These are phyloP conservation scores for Ophiocordyceps camponoti-leonardi DNA, from an alignment of 2,329 filamentous ascomycete genomes.

Conservation along the genomic window DNA sequence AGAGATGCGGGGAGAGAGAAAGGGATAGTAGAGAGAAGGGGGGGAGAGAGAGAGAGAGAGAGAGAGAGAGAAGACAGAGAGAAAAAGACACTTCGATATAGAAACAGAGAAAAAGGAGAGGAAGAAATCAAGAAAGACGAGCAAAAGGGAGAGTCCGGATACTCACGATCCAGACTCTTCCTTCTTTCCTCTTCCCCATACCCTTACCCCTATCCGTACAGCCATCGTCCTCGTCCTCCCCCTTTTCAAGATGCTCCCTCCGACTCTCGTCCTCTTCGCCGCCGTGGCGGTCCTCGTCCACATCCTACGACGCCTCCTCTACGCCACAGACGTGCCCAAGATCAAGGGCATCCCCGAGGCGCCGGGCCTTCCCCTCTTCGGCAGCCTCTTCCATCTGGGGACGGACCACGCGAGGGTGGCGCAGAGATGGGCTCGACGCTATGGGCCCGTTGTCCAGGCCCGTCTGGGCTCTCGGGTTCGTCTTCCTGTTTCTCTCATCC, in stretches of 20 bases:
- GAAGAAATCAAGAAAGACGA: too few relatives aligned
- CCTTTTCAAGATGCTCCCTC: not conserved
- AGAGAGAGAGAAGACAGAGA: too few relatives aligned
- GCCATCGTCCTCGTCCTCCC: too few relatives aligned
- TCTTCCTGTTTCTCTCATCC: not conserved
- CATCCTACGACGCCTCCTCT: constrained; percentile 14
- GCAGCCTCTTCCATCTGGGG: constrained; percentile 44
- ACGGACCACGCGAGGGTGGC: constrained; percentile 36
- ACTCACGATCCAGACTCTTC: too few relatives aligned
- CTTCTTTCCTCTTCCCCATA: too few relatives aligned
- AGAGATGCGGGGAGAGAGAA: too few relatives aligned
- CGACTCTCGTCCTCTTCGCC: constrained; percentile 4
- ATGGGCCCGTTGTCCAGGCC: constrained; percentile 48
- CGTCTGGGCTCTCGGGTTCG: constrained; percentile 48
- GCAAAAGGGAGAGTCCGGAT: too few relatives aligned
- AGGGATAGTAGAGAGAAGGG: too few relatives aligned
- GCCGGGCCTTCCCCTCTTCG: constrained; percentile 44
- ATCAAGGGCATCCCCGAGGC: constrained; percentile 45
- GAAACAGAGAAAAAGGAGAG: too few relatives aligned
- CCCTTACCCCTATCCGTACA: too few relatives aligned
- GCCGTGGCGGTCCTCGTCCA: constrained; percentile 6
- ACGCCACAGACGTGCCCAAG: constrained; percentile 36
- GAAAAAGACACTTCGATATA: too few relatives aligned
- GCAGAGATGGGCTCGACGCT: constrained; percentile 39
- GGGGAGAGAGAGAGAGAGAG: too few relatives aligned